These are phyloP conservation scores for Solanum chaucha DNA, from an alignment of 257 asterid species.

Conservation along the genomic window DNA sequence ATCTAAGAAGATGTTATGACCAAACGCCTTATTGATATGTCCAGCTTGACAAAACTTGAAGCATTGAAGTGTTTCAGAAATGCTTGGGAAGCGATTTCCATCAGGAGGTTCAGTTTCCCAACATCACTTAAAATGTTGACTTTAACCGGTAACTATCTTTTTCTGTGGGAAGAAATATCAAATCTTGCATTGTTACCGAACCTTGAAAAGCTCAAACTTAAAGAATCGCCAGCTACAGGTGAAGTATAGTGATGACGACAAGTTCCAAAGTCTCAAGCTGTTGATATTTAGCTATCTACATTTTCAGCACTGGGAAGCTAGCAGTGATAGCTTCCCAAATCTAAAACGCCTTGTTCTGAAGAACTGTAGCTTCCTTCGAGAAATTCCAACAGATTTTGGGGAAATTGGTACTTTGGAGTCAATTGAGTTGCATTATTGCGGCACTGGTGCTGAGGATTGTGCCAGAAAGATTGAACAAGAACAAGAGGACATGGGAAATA, in stretches of 20 bases:
- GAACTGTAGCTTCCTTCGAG: background rate
- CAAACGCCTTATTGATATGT: background rate
- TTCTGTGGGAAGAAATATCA: background rate
- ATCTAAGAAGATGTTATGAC: background rate
- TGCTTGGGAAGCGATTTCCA: background rate
- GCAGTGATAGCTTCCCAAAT: background rate
- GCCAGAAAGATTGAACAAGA: background rate
- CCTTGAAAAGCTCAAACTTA: background rate
- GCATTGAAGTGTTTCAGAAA: background rate
- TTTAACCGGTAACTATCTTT: background rate
- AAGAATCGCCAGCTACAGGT: background rate
- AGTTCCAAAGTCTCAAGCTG: background rate
- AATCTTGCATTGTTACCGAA: background rate
- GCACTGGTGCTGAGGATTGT: background rate
- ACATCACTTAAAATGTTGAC: background rate
- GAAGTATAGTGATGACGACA: background rate
- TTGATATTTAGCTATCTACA: background rate
- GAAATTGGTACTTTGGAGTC: background rate
- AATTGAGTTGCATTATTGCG: background rate
- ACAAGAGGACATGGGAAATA: background rate
- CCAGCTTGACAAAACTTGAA: background rate
- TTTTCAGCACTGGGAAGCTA: background rate
- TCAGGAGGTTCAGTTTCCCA: background rate
- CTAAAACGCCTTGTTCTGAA: background rate
- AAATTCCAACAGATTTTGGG: background rate